A percentile compares a stretch with the other conserved stretches of the same genome.
Evolutionary conservation across 2,329 filamentous ascomycete species (phyloP).

Genomic region (Aspergillus fumigatiaffinis): DNA sequence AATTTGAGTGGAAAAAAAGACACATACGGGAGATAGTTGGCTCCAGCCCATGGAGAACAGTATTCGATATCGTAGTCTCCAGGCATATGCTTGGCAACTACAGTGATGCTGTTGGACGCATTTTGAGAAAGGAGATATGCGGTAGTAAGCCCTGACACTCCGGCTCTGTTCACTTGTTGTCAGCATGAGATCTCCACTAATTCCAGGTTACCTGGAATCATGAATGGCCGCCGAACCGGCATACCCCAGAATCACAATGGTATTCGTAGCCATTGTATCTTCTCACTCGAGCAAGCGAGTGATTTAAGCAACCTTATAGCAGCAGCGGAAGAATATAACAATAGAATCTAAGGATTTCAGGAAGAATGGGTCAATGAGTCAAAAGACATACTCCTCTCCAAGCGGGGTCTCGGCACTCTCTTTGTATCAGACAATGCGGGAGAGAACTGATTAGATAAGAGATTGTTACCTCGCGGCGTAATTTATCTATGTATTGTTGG

Average conservation of each 20-base stretch:
- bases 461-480: background rate
- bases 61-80: constrained; percentile 92
- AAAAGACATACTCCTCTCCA: background rate
- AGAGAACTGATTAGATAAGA: background rate
- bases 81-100: constrained; percentile 85
- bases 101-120: constrained; percentile 57
- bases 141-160: constrained; percentile 63
- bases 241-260: constrained; percentile 41
- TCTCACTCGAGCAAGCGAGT: background rate
- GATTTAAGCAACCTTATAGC: background rate
- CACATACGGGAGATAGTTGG: constrained; percentile 70
- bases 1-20: background rate
- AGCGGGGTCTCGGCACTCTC: background rate
- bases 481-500: no score
- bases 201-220: background rate
- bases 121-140: constrained; percentile 59
- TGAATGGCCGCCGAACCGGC: background rate
- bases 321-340: background rate
- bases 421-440: background rate
- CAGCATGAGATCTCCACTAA: background rate
- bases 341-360: background rate
- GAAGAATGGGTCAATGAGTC: background rate
- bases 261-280: constrained; percentile 29
- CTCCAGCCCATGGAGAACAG: constrained; percentile 83
- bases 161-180: constrained; percentile 48